A percentile compares a stretch with the other conserved stretches of the same genome.
phyloP scores from a whole-genome alignment of 805 yeast genomes.

The Sugiyamaella mastotermitis region DNA sequence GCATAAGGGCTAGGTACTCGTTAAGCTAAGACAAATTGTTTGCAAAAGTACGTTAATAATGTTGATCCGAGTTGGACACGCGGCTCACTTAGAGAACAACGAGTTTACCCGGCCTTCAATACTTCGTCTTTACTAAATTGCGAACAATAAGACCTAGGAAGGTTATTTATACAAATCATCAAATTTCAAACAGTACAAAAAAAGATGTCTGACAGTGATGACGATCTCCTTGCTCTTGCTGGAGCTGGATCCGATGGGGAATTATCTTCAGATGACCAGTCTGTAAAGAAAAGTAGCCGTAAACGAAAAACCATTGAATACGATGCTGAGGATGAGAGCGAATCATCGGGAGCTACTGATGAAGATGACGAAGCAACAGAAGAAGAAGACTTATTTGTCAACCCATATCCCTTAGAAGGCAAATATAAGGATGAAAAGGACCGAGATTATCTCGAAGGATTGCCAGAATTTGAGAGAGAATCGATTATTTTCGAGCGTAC shows the following conservation, averaged over 20 bases:
- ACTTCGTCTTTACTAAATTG: too few species aligned
- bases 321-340: slow-evolving; percentile 30
- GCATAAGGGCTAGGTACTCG: too few species aligned
- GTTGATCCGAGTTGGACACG: too few species aligned
- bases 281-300: slow-evolving; percentile 9
- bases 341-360: slow-evolving; percentile 36
- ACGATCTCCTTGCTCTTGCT: slow-evolving; percentile 93
- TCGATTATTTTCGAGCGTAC: slow-evolving; percentile 85
- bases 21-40: too few species aligned
- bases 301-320: slow-evolving; percentile 4
- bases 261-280: slow-evolving; percentile 15
- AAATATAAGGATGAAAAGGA: slow-evolving; percentile 82
- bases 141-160: too few species aligned
- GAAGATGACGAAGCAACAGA: slow-evolving; percentile 36
- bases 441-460: slow-evolving; percentile 49
- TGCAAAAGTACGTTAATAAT: too few species aligned
- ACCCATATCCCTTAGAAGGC: slow-evolving; percentile 93
- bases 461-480: slow-evolving; percentile 94
- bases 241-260: slow-evolving; percentile 50
- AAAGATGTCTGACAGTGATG: slow-evolving; percentile 77
- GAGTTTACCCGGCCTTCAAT: too few species aligned
- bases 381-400: slow-evolving; percentile 32
- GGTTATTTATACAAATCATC: too few species aligned
- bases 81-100: too few species aligned
- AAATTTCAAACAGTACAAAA: too few species aligned